These are phyloP conservation scores for Solanum arcanum DNA, from an alignment of 257 asterid species.

Conservation along the genomic window DNA sequence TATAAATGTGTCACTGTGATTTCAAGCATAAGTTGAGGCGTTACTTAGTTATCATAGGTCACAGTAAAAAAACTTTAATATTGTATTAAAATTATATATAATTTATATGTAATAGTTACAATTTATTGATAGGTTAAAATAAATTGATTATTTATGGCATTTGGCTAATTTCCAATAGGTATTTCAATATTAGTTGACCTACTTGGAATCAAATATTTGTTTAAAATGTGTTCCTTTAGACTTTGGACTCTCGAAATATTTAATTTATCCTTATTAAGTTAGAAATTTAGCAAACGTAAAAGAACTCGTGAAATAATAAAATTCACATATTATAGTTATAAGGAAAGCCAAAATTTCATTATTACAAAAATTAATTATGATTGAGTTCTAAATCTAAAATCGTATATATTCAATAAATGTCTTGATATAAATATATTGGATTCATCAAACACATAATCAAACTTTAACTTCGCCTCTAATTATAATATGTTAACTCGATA, in stretches of 20 bases:
- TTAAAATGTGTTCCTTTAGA: background rate
- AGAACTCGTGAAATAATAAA: background rate
- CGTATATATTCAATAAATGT: no score
- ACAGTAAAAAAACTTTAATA: background rate
- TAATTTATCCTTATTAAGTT: background rate
- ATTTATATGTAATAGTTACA: background rate
- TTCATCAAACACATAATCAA: background rate
- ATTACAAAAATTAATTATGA: no score
- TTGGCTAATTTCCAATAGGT: background rate
- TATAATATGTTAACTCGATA: background rate
- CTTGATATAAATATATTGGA: background rate
- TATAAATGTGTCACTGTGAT: no score
- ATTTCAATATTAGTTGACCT: background rate
- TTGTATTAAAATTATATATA: background rate
- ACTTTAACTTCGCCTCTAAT: accelerated
- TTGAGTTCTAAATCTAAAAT: no score
- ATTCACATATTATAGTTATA: accelerated
- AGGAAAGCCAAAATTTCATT: background rate
- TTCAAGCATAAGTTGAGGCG: no score
- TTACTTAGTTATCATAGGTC: background rate
- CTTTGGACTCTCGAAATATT: no score
- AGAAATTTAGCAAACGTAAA: no score
- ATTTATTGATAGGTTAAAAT: background rate
- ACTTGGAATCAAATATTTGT: no score
- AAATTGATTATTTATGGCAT: background rate